These are phyloP conservation scores for Sporothrix pseudoabietina DNA, from an alignment of 2,329 filamentous ascomycete species.

Conservation along the genomic window DNA sequence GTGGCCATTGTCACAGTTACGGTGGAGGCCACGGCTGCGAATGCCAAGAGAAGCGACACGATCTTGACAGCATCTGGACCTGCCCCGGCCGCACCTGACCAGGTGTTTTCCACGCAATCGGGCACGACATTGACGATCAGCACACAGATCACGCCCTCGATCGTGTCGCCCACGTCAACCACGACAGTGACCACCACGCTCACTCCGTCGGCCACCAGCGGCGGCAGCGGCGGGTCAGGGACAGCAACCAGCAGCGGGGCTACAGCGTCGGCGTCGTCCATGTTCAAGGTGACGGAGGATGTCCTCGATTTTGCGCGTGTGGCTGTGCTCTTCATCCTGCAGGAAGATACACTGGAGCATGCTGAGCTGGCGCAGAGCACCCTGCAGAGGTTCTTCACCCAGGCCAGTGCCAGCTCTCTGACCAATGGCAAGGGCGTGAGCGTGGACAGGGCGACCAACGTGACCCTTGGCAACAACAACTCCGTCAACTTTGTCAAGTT, in stretches of 20 bases:
- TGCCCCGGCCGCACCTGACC: not conserved
- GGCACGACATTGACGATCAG: slow-evolving; percentile 40
- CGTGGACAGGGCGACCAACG: slow-evolving; percentile 42
- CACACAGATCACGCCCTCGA: slow-evolving; percentile 36
- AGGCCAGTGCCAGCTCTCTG: slow-evolving; percentile 36
- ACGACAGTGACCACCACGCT: slow-evolving; percentile 38
- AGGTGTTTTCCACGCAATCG: slow-evolving; percentile 39
- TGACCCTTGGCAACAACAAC: slow-evolving; percentile 45
- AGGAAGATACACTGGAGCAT: slow-evolving; percentile 53
- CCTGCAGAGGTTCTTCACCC: slow-evolving; percentile 59
- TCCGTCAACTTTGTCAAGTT: slow-evolving; percentile 55
- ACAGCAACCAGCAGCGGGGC: slow-evolving; percentile 36
- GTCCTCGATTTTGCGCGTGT: slow-evolving; percentile 66
- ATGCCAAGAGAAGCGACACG: slow-evolving; percentile 33
- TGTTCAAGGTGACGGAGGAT: slow-evolving; percentile 57
- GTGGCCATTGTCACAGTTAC: slow-evolving; percentile 34
- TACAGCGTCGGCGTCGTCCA: slow-evolving; percentile 39
- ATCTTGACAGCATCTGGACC: slow-evolving; percentile 38
- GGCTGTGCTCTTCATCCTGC: slow-evolving; percentile 63
- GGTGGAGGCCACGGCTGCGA: slow-evolving; percentile 10
- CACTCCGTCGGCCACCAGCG: slow-evolving; percentile 10
- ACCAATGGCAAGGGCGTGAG: slow-evolving; percentile 35
- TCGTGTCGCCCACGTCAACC: slow-evolving; percentile 37
- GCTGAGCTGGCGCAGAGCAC: slow-evolving; percentile 58
- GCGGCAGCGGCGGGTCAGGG: slow-evolving; percentile 18